Evolutionary conservation across 78 protist genomes (phyloP), one percentile per base, ranked within the genome.

Genomic region (Mantamonas sphyraenae): DNA sequence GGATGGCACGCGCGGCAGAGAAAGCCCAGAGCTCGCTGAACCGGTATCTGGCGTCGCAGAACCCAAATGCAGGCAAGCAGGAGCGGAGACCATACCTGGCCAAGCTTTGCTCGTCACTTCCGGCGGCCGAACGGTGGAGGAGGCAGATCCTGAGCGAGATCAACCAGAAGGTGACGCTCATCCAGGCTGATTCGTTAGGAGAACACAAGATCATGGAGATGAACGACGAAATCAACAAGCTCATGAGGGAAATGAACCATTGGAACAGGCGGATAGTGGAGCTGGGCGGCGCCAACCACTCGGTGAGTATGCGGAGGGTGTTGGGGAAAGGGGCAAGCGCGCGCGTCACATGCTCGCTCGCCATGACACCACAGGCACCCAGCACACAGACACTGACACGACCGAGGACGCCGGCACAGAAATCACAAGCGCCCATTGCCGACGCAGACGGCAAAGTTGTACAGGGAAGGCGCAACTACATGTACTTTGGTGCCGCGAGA

Each of bases 401-500:
- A n/a, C n/a, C n/a, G n/a, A n/a, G n/a, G n/a, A n/a, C n/a, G n/a
- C n/a, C n/a, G n/a, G n/a, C n/a, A n/a, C n/a, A n/a, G n/a, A n/a
- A n/a, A n/a, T n/a, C n/a, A n/a, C n/a, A n/a, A n/a, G n/a, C n/a
- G n/a, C n/a, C n/a, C n/a, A n/a, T n/a, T n/a, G n/a, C n/a, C n/a
- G n/a, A n/a, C n/a, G n/a, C n/a, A n/a, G n/a, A n/a, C n/a, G n/a
- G n/a, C n/a, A n/a, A n/a, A n/a, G n/a, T n/a, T n/a, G n/a, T n/a
- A n/a, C n/a, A n/a, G n/a, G n/a, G n/a, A n/a, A n/a, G n/a, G n/a
- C n/a, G n/a, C n/a, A n/a, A n/a, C n/a, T n/a, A 73, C 24, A 31
- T 24, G 64, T 86, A 86, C 68, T 86, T 60, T 16, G 91, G 91
- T 16, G 88, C 88, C 20, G 91, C 91, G 22, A 61, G 56, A 42